A percentile compares a stretch with the other conserved stretches of the same genome.
Evolutionary conservation across 495 filamentous ascomycete genomes (phyloP).

Genomic region (Podospora sp.): DNA sequence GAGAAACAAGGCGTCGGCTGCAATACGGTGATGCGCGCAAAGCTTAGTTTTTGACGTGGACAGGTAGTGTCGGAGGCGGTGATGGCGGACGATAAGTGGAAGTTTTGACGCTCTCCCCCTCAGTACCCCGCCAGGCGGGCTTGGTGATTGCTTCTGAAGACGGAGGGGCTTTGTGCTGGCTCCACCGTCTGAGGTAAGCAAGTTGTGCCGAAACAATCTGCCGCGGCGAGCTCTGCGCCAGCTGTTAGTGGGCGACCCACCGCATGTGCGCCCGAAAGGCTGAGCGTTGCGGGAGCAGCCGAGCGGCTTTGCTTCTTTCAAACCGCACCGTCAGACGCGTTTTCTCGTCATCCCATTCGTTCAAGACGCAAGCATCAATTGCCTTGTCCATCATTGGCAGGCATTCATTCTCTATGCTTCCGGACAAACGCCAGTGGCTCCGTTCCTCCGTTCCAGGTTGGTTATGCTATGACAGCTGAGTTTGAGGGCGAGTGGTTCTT

Average conservation of each 20-base stretch:
- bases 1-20: constrained; percentile 3
- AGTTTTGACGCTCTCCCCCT: constrained; percentile 15
- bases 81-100: constrained; percentile 24
- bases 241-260: not conserved
- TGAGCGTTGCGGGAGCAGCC: constrained; percentile 18
- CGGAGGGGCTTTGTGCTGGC: constrained; percentile 4
- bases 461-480: no score
- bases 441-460: not conserved
- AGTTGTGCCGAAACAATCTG: not conserved
- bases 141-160: not conserved
- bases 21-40: not conserved
- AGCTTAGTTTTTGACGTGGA: constrained; percentile 4
- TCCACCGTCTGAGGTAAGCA: constrained; percentile 11
- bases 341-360: not conserved
- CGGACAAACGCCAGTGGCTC: not conserved
- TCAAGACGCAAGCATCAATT: not conserved
- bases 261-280: no score
- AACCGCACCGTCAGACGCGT: not conserved
- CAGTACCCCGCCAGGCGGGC: constrained; percentile 14
- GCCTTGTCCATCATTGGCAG: not conserved
- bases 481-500: no score
- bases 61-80: constrained; percentile 16
- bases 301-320: constrained; percentile 10
- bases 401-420: not conserved
- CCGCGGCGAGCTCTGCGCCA: not conserved